Evolutionary conservation across 2,329 filamentous ascomycete genomes (phyloP), one percentile per base, ranked within the genome.

Genomic region (Aureobasidium leucospermi): DNA sequence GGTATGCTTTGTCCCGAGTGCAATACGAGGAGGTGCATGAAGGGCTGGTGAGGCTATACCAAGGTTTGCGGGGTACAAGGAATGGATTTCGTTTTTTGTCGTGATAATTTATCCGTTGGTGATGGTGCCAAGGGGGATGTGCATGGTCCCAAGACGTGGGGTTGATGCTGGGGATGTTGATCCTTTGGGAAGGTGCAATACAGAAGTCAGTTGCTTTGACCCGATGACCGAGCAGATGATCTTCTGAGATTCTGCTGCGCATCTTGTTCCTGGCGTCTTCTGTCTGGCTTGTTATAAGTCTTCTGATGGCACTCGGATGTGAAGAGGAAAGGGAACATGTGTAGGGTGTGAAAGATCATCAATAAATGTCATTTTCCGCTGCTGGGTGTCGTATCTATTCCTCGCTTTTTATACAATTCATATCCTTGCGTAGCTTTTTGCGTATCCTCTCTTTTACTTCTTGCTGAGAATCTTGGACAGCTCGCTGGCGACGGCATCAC

Each of bases 401-500:
- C 48, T 52, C 41, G 13, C 36, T 41, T 52, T 51, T 52, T 52
- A 23, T 52, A 41, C 34, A 38, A 23, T 52, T 52, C 48, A 41
- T 55, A 13, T 55, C 32, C 23, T n/a, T 29, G 38, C 36, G 11
- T 55, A 46, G 46, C 42, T 6, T 11, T 56, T 41, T 46, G 38
- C n/a, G 34, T 8, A 15, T 42, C 15, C 11, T 23, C 7, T 28
- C 11, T 48, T 59, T 59, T 39, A 46, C 32, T 46, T 59, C 19
- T 81, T 79, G 23, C 23, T 23, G 67, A 94, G 78, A 53, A 91
- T 75, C 73, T 83, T 84, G 72, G 83, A 80, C 61, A 96, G 76
- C 78, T 96, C 86, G 49, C 81, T 81, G 1, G 86, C 85, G 64
- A 96, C 80, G 1, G 89, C 89, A 74, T 96, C 89, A 61, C 91